phyloP scores from a whole-genome alignment of 2,329 filamentous ascomycete genomes.

The Cercospora brassicicola region DNA sequence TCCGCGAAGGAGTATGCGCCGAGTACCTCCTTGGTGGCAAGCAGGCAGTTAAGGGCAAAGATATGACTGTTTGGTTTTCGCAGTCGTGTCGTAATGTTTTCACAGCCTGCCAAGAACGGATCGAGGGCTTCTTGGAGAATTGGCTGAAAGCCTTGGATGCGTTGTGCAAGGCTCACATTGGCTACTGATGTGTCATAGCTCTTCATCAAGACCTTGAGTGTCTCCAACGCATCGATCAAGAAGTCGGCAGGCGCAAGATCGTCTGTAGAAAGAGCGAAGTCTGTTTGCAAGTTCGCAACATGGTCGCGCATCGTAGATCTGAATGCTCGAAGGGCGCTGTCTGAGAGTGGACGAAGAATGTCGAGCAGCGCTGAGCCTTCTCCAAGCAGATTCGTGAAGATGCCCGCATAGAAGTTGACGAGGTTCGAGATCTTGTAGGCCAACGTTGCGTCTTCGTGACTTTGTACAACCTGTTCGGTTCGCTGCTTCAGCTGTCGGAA shows the following conservation, averaged over 20 bases:
- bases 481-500: conserved; percentile 82
- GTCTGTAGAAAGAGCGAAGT: conserved; percentile 68
- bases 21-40: conserved; percentile 59
- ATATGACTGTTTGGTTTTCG: conserved; percentile 62
- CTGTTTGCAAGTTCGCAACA: conserved; percentile 69
- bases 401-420: conserved; percentile 82
- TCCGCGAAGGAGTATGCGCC: conserved; percentile 61
- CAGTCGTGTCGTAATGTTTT: conserved; percentile 65
- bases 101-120: conserved; percentile 77
- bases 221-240: conserved; percentile 74
- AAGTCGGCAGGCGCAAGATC: conserved; percentile 79
- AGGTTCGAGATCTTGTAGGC: conserved; percentile 90
- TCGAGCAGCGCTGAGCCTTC: conserved; percentile 67
- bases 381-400: conserved; percentile 78
- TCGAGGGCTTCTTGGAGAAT: conserved; percentile 79
- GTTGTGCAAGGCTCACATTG: conserved; percentile 49
- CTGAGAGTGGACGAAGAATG: conserved; percentile 66
- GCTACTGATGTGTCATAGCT: conserved; percentile 82
- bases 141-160: conserved; percentile 69
- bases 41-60: conserved; percentile 71
- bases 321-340: conserved; percentile 79
- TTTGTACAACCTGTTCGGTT: conserved; percentile 87
- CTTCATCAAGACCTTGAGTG: conserved; percentile 75
- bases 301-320: conserved; percentile 77
- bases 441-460: conserved; percentile 83